Evolutionary conservation across 306 rosid species (phyloP).

Genomic region (Notholithocarpus densiflorus): DNA sequence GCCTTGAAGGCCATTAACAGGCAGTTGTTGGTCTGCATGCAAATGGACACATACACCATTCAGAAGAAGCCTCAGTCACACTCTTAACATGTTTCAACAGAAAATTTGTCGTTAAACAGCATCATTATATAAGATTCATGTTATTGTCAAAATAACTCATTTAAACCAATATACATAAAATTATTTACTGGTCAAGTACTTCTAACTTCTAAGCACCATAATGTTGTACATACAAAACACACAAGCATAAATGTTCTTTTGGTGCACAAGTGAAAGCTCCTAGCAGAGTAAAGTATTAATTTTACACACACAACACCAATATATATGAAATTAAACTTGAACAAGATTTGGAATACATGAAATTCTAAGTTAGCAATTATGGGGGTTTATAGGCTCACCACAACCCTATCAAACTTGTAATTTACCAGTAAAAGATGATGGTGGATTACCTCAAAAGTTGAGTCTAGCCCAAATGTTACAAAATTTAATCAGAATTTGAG

Average conservation of each 20-base stretch:
- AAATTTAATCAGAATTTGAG: neutral
- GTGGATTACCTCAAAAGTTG: neutral
- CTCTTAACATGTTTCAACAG: no score
- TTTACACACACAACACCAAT: neutral
- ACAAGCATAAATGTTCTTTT: neutral
- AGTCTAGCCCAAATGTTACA: neutral
- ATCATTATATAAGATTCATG: neutral
- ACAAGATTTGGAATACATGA: neutral
- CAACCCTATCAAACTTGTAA: neutral
- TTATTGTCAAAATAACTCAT: no score
- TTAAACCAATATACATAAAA: neutral
- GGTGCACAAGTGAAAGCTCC: neutral
- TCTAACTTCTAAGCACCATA: neutral
- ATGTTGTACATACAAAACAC: neutral
- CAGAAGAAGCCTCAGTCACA: neutral
- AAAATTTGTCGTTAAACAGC: neutral
- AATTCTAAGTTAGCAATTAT: neutral
- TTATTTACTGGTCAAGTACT: neutral
- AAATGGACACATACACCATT: neutral
- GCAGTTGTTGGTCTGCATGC: neutral
- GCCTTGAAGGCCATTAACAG: neutral
- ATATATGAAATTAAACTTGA: neutral
- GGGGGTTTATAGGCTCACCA: neutral
- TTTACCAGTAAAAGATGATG: neutral
- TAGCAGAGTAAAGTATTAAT: neutral